Percentiles rank a stretch among this genome's conserved stretches.
Evolutionary conservation across 2,329 filamentous ascomycete species (phyloP).

Genomic region (Coniochaeta sp.): DNA sequence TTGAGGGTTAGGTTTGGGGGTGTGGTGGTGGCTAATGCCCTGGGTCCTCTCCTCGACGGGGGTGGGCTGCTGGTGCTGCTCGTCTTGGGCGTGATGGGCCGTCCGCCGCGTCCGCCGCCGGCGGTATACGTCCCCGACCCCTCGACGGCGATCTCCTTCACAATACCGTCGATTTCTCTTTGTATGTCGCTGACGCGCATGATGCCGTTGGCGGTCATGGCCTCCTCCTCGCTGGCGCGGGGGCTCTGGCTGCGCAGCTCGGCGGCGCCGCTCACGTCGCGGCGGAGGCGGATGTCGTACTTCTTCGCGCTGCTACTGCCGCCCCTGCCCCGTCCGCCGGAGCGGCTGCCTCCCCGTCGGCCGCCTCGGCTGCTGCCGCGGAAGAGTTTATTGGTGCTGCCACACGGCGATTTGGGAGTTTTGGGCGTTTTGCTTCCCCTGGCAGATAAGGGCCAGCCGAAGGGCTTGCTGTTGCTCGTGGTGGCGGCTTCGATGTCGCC

Average conservation of each 20-base stretch:
- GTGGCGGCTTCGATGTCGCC: slow-evolving; percentile 10
- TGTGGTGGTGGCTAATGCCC: background rate
- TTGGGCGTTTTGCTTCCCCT: background rate
- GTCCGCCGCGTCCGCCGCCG: background rate
- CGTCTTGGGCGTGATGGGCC: slow-evolving; percentile 3
- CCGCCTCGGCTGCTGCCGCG: slow-evolving; percentile 25
- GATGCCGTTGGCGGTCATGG: slow-evolving; percentile 26
- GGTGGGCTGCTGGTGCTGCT: slow-evolving; percentile 13
- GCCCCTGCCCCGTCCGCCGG: slow-evolving; percentile 7
- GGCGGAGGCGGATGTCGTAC: slow-evolving; percentile 14
- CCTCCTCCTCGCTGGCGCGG: slow-evolving; percentile 24
- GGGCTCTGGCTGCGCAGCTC: slow-evolving; percentile 23
- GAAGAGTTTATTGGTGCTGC: slow-evolving; percentile 8
- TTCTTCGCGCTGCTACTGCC: slow-evolving; percentile 12
- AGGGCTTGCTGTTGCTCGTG: slow-evolving; percentile 9
- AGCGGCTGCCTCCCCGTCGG: slow-evolving; percentile 16
- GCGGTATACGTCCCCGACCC: slow-evolving; percentile 13
- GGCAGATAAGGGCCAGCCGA: slow-evolving; percentile 8
- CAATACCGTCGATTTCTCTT: slow-evolving; percentile 22
- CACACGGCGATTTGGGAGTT: background rate
- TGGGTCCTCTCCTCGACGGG: slow-evolving; percentile 9
- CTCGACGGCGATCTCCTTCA: slow-evolving; percentile 18
- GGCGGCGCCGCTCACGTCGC: slow-evolving; percentile 11
- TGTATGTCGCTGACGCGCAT: slow-evolving; percentile 24
- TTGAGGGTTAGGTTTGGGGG: background rate